Evolutionary conservation across 139 green algal species (phyloP), one percentile per base, ranked within the genome.

Genomic region (Pleodorina starrii): DNA sequence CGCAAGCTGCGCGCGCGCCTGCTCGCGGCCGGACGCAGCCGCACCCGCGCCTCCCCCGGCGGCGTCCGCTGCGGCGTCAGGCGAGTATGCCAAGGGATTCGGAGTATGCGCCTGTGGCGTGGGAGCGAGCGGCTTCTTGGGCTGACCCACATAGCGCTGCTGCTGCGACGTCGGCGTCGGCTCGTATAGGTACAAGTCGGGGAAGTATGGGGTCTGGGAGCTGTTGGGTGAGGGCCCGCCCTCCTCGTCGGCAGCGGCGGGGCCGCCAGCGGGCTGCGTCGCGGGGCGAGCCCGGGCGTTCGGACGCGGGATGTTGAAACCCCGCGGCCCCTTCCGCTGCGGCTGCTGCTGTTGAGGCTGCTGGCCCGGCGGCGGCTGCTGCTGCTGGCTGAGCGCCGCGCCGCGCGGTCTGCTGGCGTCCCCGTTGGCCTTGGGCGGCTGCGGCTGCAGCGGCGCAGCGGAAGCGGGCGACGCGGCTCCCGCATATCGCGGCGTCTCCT

Each of bases 221-320:
- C 72, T 54, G 42, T 35, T 35, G 10, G 72, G 72, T 14, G 72
- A 80, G 40, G 72, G 72, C 10, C 72, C 72, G 27, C 35, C 72
- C 38, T 36, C 23, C 27, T 51, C 72, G 12, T 19, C 40, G 17
- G 14, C 40, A 40, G 19, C 43, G 5, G 10, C 19, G 40, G 42
- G 72, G 19, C 7, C 72, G 42, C 21, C 72, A 12, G 40, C 12
- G 25, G 25, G 72, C 40, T 23, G 42, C 9, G 40, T 40, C 36
- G 69, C 36, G 19, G 36, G 42, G 7, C 40, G 72, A 1, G 44
- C 44, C 72, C 42, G 42, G 23, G 16, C 40, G 5, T 7, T 63
- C 27, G 76, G 43, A 10, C 76, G 76, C 7, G 46, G 76, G 19
- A 84, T 84, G 76, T 84, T 84, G 76, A 84, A 84, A 9, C 76